Conservation (phyloP, 78 protist species). For the Guillardia theta region DNA sequence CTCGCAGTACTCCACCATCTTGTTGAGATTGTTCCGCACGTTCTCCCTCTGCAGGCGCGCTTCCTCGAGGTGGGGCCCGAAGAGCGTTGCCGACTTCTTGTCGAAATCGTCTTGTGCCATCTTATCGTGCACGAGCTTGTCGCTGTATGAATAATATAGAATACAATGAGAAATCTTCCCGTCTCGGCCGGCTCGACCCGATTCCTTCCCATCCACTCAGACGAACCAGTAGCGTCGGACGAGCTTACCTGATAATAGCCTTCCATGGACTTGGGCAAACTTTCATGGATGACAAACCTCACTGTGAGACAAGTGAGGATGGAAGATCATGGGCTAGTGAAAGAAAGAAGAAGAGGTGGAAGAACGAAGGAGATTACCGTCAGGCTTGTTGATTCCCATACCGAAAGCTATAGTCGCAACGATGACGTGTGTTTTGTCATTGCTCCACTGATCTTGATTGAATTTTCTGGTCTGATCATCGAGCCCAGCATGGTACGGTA, state of each 20-base stretch:
- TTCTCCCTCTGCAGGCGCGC: not conserved
- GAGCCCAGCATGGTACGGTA: constrained; percentile 53
- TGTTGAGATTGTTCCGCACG: not conserved
- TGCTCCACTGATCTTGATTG: not conserved
- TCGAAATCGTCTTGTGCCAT: not conserved
- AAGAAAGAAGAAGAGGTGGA: constrained; percentile 26
- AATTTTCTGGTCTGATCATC: not conserved
- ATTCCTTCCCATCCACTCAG: no score
- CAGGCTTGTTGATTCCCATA: constrained; percentile 88
- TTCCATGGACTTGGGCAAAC: constrained; percentile 93
- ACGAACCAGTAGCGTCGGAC: no score
- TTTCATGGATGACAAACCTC: constrained; percentile 82
- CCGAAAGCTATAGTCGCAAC: constrained; percentile 98
- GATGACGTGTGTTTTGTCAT: constrained; percentile 65
- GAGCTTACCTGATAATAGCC: constrained; percentile 88
- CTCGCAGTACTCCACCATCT: constrained; percentile 12
- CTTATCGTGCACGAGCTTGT: constrained; percentile 1
- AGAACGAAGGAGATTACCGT: no score
- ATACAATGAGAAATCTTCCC: constrained; percentile 60
- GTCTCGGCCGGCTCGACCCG: constrained; percentile 91
- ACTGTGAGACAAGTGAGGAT: constrained; percentile 70
- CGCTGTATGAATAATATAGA: constrained; percentile 37
- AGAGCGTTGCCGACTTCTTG: not conserved
- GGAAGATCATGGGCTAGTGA: constrained; percentile 23
- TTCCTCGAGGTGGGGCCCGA: not conserved